Conservation (phyloP, 306 rosid species). For the Cicer arietinum region DNA sequence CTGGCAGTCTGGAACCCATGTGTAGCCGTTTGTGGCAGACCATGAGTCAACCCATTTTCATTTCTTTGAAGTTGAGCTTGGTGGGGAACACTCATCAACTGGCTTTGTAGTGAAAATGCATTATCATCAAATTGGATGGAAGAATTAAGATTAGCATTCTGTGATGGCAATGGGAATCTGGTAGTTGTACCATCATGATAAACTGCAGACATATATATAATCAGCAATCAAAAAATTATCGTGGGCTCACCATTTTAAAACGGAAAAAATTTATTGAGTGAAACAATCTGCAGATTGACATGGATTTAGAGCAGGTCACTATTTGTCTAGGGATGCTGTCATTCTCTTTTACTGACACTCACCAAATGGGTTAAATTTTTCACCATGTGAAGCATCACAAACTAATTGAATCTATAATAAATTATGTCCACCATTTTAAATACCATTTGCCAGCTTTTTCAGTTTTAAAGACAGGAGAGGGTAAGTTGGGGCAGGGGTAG, state of each 20-base stretch:
- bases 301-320: constrained; percentile 4
- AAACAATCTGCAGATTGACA: not conserved
- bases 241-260: not conserved
- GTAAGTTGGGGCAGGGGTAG: not conserved
- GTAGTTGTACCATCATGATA: constrained; percentile 52
- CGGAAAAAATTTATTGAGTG: not conserved
- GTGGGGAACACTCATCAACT: constrained; percentile 58
- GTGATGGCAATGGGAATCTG: constrained; percentile 61
- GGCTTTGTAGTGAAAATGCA: constrained; percentile 61
- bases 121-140: constrained; percentile 57
- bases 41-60: constrained; percentile 55
- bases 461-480: not conserved
- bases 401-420: constrained; percentile 3
- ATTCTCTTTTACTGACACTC: constrained; percentile 5
- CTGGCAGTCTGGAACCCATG: constrained; percentile 59
- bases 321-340: constrained; percentile 19
- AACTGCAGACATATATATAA: constrained; percentile 55
- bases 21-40: constrained; percentile 53
- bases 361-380: constrained; percentile 3
- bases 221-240: constrained; percentile 37
- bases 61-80: constrained; percentile 60
- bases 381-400: constrained; percentile 3
- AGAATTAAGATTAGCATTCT: constrained; percentile 54
- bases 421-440: not conserved
- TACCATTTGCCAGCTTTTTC: not conserved